phyloP scores from a whole-genome alignment of 2,329 filamentous ascomycete species.

The Ascochyta fabae region DNA sequence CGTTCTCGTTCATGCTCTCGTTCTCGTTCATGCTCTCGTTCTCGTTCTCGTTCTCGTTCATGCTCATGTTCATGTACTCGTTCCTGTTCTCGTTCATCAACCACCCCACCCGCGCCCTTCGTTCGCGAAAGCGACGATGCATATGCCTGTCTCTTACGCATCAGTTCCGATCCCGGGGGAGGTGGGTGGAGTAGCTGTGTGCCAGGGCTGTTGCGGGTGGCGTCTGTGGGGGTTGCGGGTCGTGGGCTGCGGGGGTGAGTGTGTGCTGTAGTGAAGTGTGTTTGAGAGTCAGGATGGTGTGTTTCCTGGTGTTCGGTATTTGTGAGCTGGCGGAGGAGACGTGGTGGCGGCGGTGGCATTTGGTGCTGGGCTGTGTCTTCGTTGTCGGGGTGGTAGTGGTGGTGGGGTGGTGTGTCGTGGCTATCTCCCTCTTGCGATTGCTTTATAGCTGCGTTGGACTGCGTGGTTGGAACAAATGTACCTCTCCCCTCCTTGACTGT shows the following conservation, averaged over 20 bases:
- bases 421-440: background rate
- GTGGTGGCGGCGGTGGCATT: background rate
- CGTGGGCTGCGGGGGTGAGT: too few relatives aligned
- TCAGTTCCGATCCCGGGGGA: slow-evolving; percentile 7
- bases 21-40: too few relatives aligned
- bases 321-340: too few relatives aligned
- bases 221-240: too few relatives aligned
- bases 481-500: background rate
- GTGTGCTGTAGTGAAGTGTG: too few relatives aligned
- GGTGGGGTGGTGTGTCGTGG: background rate
- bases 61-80: too few relatives aligned
- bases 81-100: too few relatives aligned
- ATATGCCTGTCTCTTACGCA: slow-evolving; percentile 13
- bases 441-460: background rate
- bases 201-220: background rate
- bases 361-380: background rate
- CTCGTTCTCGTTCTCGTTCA: too few relatives aligned
- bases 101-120: too few relatives aligned
- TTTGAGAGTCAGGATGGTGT: too few relatives aligned
- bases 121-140: background rate
- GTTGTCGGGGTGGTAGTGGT: background rate
- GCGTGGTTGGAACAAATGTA: background rate
- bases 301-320: too few relatives aligned
- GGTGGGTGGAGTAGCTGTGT: background rate
- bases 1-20: too few relatives aligned